A percentile compares a stretch with the other conserved stretches of the same genome.
phyloP scores from a whole-genome alignment of 176 grass and related monocot genomes.

The Raddia guianensis region DNA sequence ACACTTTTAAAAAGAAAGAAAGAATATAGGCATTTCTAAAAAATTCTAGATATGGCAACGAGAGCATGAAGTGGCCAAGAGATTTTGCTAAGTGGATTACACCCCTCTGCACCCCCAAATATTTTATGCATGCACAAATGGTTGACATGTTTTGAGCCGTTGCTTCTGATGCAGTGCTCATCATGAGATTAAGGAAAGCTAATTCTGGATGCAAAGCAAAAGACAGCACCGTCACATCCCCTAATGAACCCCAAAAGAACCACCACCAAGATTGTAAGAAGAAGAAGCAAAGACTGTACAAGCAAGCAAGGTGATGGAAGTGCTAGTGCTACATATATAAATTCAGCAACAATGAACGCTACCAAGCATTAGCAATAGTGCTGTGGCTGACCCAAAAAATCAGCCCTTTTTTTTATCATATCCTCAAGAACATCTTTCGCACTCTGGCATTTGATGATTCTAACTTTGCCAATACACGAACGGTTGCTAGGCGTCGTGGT shows the following conservation, averaged over 20 bases:
- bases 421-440: slow-evolving; percentile 36
- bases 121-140: slow-evolving; percentile 47
- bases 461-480: slow-evolving; percentile 38
- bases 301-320: too few species aligned
- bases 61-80: slow-evolving; percentile 47
- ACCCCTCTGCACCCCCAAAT: slow-evolving; percentile 35
- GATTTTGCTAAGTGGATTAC: slow-evolving; percentile 53
- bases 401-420: slow-evolving; percentile 40
- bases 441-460: slow-evolving; percentile 24
- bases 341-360: background rate
- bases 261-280: background rate
- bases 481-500: slow-evolving; percentile 21
- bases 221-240: slow-evolving; percentile 32
- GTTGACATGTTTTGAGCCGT: slow-evolving; percentile 52
- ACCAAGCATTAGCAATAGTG: slow-evolving; percentile 44
- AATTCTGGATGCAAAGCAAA: slow-evolving; percentile 54
- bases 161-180: slow-evolving; percentile 47
- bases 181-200: slow-evolving; percentile 55
- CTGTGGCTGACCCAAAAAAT: slow-evolving; percentile 52
- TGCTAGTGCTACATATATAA: too few species aligned
- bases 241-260: slow-evolving; percentile 38
- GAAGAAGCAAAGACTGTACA: too few species aligned
- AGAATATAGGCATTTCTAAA: background rate
- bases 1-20: background rate
- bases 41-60: slow-evolving; percentile 1